Base-by-base conservation (phyloP, 495 filamentous ascomycete genomes). In the Xylaria flabelliformis region DNA sequence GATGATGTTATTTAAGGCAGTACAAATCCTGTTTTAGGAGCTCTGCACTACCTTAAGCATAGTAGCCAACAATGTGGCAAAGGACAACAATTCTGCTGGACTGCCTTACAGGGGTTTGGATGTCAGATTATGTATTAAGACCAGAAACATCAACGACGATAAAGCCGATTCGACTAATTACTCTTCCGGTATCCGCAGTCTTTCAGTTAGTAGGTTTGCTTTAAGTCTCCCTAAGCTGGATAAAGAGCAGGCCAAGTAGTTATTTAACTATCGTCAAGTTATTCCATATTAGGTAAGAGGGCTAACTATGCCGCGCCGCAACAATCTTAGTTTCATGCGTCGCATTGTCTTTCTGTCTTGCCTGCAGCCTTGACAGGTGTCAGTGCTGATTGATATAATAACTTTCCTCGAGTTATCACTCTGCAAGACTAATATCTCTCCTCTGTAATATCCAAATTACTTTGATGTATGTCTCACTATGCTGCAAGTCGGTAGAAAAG, bases 401-500 rank as follows among this genome's bases (percentile, higher is more conserved):
- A 8, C 26, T 24, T 64, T 2, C 32, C 59, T 62, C 19, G 26
- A 62, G 17, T 29, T 17, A 59, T 59, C 44, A 3, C 44, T 51
- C 42, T 46, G 24, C 26, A 55, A 44, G 6, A 39, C 12, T 3
- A 3, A 8, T 5, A 17, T 3, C 29, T 50, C 44, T 21, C 29
- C 48, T 34, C 26, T 17, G 26, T 13, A 58, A 19, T 36, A 36
- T 24, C 53, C 36, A 26, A 55, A 69, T 61, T 42, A 48, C 24
- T 21, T 44, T 12, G 46, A 48, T 42, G 21, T 15, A 70, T 65
- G 69, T 71, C 39, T 65, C 21, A 65, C 39, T 44, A 0, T 71
- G 62, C 34, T 65, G 61, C 62, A 71, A 39, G 48, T 58, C 62
- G 61, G 32, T 64, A 32, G 44, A 46, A 42, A 39, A 39, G 41